Base-by-base conservation (phyloP, 495 filamentous ascomycete genomes). In the Hypoxylon lienhwacheense region DNA sequence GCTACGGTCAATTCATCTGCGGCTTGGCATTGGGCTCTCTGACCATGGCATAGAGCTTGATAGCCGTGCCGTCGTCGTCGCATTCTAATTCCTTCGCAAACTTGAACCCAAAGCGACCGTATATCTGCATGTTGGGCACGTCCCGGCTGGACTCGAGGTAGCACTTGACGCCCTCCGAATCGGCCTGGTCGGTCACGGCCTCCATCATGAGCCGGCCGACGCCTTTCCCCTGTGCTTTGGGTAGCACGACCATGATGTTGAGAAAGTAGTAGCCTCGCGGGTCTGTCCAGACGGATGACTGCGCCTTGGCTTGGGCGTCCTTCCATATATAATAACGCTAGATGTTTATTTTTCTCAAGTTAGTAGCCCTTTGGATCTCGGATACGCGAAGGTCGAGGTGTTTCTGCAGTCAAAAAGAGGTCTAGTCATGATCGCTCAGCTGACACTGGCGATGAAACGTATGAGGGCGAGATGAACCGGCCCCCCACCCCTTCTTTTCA, bases 271-370 rank as follows among this genome's bases (percentile, higher is more conserved):
- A 88, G 0, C 85, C 85, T 4, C 64, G 67, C 2, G 75, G 70
- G 61, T 83, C 80, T 7, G 73, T 76, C 83, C 83, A 85, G 6
- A 85, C 69, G 37, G 75, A 66, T 7, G 64, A 61, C 47, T 86
- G 83, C 5, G 77, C 81, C 37, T 77, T 72, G 3, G 73, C 68
- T 64, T 85, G 82, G n/a, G 69, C 65, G 24, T 69, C 70, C 49
- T 86, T 86, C 83, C 83, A 86, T 50, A 84, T 80, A 63, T 73
- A 79, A 66, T 87, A 88, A 17, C 85, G 81, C 64, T 69, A 50
- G 10, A 60, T 34, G 24, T 3, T 48, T 6, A 21, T 12, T 2
- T 21, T 12, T 2, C 16, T 44, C 15, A 47, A 25, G 57, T 60
- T 21, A 60, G 57, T 46, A 34, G 19, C 15, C 28, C 31, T 34